Evolutionary conservation across 148 eudicot genomes (phyloP), one percentile per base, ranked within the genome.

Genomic region (Arctostaphylos glauca): DNA sequence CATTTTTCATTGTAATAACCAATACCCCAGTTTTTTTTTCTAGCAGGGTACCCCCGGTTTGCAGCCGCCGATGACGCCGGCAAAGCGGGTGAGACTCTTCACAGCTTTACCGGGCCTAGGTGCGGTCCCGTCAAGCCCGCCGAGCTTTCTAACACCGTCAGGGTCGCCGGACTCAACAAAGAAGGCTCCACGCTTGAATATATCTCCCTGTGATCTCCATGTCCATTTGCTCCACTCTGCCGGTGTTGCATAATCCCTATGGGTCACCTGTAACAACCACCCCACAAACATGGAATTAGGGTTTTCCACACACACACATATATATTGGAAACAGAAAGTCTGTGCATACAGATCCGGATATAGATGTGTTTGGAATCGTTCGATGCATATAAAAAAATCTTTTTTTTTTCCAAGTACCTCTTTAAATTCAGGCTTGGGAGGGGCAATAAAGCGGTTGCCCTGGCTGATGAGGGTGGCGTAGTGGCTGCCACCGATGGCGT

Each of bases 401-500:
- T 31, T 31, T 31, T 31, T 1, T 31, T 31, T 31, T 1, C 38
- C 38, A 31, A 31, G 70, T 6, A 80, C 81, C 74, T 80, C 31
- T 23, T 21, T 66, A 48, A 64, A 64, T 8, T 80, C 73, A 8
- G 74, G 81, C 55, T 7, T 47, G 31, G 31, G 10, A 0, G 81
- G 74, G 23, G 81, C 81, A 14, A 80, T 49, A 79, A 76, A 91
- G 13, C 93, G 77, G 80, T 91, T 91, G 21, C 93, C 92, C 82
- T 91, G 86, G 80, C 92, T 89, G 19, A 91, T 86, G 50, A 91
- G 81, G 10, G 87, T 86, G 13, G 93, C 88, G 19, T 87, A 81
- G 15, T 73, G 43, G 77, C 90, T 88, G 9, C 93, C 93, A n/a
- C 93, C 93, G 25, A 91, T 86, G 60, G 93, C 93, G 67, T 91